Evolutionary conservation across 306 rosid genomes (phyloP).

Genomic region (Gillenia trifoliata): DNA sequence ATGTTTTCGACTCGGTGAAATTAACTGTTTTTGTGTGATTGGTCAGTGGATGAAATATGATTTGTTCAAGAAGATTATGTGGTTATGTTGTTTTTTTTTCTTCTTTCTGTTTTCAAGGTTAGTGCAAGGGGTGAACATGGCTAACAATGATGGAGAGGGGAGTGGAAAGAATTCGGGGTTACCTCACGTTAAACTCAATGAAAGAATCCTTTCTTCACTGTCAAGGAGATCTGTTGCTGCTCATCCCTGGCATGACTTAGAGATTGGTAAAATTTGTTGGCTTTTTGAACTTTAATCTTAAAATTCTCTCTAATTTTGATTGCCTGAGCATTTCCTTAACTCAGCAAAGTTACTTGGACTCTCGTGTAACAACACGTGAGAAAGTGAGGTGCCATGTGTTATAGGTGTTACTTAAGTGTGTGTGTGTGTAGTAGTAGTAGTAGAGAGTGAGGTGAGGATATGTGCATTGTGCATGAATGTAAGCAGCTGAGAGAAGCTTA

Average conservation of each 20-base stretch:
- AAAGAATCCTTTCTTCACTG: slow-evolving; percentile 82
- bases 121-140: slow-evolving; percentile 46
- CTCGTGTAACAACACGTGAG: not conserved
- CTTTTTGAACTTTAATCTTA: not conserved
- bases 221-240: slow-evolving; percentile 87
- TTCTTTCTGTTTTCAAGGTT: not conserved
- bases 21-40: slow-evolving; percentile 4
- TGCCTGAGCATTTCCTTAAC: not conserved
- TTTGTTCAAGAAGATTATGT: slow-evolving; percentile 6
- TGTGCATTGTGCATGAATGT: too few relatives aligned
- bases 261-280: slow-evolving; percentile 53
- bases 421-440: too few relatives aligned
- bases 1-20: not conserved
- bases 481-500: not conserved
- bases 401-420: not conserved
- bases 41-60: not conserved
- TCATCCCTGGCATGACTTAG: slow-evolving; percentile 98
- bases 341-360: not conserved
- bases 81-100: not conserved
- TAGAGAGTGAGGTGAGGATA: too few relatives aligned
- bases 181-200: slow-evolving; percentile 53
- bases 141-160: slow-evolving; percentile 41
- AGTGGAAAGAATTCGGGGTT: slow-evolving; percentile 31
- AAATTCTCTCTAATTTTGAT: not conserved
- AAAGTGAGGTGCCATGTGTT: not conserved